Base-by-base conservation (phyloP, 192 early-diverging fungal species). In the Cladochytrium replicatum region DNA sequence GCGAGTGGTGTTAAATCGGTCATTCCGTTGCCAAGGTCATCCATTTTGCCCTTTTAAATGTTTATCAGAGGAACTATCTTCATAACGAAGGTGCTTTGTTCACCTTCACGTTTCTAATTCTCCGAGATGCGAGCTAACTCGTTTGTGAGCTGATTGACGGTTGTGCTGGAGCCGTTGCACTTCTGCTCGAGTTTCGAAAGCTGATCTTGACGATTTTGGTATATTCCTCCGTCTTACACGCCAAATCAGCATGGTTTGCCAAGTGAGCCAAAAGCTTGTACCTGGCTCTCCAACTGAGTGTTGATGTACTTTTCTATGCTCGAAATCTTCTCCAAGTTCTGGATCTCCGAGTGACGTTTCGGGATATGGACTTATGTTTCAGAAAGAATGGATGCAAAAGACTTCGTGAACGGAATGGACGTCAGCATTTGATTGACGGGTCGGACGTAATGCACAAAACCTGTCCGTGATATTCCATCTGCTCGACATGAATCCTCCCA, bases 241-340 rank as follows among this genome's bases (percentile, higher is more conserved):
- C 17, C 22, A 8, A 60, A 1, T 11, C 43, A 34, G 11, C 2
- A 26, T 13, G 9, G 21, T 5, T n/a, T 50, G 13, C 9, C 17
- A 2, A 7, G 9, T 0, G 28, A 1, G 1, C 8, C 6, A 34
- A 3, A 4, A 2, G 26, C 15, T n/a, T 1, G 8, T 60, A 72
- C 69, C 52, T 73, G 62, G 5, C 61, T 9, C 42, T 74, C 76
- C 48, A 78, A 78, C 51, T 78, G 76, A 6, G 68, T 62, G 53
- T 78, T 78, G 61, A 78, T 75, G 55, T 78, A 78, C 46, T 74
- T 78, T 61, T 78, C 76, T 19, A 74, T 61, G 29, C 61, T 66
- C 9, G 55, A 38, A 21, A 78, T 76, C 45, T 78, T 73, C 41
- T 78, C 76, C 27, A 78, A 57, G 0, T 60, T 78, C 26, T 74